Percentiles rank a stretch among this genome's conserved stretches.
phyloP scores from a whole-genome alignment of 805 yeast species.

The Priceomyces carsonii region DNA sequence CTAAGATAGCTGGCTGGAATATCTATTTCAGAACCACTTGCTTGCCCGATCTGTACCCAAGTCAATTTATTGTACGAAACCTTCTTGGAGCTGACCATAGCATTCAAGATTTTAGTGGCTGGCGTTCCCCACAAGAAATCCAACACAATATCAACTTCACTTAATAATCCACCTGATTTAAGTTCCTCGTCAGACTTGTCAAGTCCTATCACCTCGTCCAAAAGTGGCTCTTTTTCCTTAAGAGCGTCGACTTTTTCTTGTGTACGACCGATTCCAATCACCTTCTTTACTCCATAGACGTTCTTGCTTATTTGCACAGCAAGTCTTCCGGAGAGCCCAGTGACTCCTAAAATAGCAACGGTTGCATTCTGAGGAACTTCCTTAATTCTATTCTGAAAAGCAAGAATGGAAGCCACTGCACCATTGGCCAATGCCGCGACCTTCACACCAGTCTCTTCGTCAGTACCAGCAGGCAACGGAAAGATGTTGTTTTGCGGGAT shows the following conservation, averaged over 20 bases:
- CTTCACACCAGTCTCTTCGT: not conserved
- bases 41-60: too few species aligned
- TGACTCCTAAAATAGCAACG: slow-evolving; percentile 1
- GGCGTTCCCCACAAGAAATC: too few species aligned
- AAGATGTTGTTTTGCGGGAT: slow-evolving; percentile 1
- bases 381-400: not conserved
- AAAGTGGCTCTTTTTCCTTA: not conserved
- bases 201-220: slow-evolving; percentile 1
- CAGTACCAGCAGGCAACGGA: slow-evolving; percentile 2
- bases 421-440: slow-evolving; percentile 6
- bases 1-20: not conserved
- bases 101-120: not conserved
- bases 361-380: slow-evolving; percentile 1
- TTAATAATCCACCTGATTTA: not conserved
- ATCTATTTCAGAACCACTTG: not conserved
- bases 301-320: slow-evolving; percentile 3
- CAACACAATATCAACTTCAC: slow-evolving; percentile 1
- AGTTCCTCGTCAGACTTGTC: slow-evolving; percentile 1
- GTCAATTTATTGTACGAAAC: slow-evolving; percentile 1
- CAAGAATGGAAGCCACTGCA: slow-evolving; percentile 3
- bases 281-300: slow-evolving; percentile 1
- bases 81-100: slow-evolving; percentile 1
- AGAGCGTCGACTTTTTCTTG: not conserved
- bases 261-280: slow-evolving; percentile 1
- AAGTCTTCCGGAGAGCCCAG: slow-evolving; percentile 1